Evolutionary conservation across 305 asterid genomes (phyloP).

Genomic region (Fraxinus albicans): DNA sequence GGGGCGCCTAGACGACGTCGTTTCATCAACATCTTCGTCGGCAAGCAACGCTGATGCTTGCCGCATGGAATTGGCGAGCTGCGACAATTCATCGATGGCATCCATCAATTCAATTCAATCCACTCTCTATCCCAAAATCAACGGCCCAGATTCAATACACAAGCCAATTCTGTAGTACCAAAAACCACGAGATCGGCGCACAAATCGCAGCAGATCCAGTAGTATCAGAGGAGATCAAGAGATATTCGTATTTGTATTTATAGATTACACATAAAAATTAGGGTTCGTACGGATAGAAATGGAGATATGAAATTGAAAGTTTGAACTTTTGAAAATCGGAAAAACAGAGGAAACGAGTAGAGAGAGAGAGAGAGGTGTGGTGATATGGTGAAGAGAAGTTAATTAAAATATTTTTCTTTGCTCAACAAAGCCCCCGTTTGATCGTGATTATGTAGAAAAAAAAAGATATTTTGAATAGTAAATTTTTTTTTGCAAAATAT

Average conservation of each 20-base stretch:
- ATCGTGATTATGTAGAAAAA: no score
- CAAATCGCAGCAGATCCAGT: conserved; percentile 34
- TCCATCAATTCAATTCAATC: conserved; percentile 58
- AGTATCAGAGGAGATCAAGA: conserved; percentile 42
- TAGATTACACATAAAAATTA: conserved; percentile 12
- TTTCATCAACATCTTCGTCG: conserved; percentile 87
- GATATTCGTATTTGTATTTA: conserved; percentile 8
- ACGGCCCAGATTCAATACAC: conserved; percentile 17
- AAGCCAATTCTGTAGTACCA: conserved; percentile 12
- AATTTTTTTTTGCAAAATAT: no score
- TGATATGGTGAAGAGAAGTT: conserved; percentile 11
- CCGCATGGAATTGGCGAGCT: conserved; percentile 92
- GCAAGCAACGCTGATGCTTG: conserved; percentile 91
- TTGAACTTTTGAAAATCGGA: conserved; percentile 28
- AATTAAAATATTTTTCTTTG: neutral
- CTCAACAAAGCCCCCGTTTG: neutral
- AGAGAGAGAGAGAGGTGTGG: neutral
- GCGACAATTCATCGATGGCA: conserved; percentile 82
- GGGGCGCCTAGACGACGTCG: conserved; percentile 67
- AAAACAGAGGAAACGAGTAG: conserved; percentile 17
- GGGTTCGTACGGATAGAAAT: conserved; percentile 28
- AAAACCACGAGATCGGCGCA: conserved; percentile 44
- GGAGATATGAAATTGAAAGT: conserved; percentile 23
- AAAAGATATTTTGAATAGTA: no score
- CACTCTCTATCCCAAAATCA: conserved; percentile 24